Percentiles rank a stretch among this genome's conserved stretches.
Evolutionary conservation across 2,329 filamentous ascomycete genomes (phyloP).

Genomic region (Fusarium cicatricum): DNA sequence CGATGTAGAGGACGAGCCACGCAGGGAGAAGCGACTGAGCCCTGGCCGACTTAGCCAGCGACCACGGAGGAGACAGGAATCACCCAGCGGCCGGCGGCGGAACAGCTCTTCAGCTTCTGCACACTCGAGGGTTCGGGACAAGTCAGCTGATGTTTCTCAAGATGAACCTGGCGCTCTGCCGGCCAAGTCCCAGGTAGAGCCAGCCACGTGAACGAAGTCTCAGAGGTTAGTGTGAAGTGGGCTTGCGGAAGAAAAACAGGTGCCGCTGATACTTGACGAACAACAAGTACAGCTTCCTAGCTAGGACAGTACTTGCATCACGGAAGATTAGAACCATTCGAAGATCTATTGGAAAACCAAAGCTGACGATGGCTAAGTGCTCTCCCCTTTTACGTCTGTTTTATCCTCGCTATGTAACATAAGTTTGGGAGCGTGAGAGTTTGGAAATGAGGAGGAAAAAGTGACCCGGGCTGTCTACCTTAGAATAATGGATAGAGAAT

Average conservation of each 20-base stretch:
- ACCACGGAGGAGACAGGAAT: constrained; percentile 25
- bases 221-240: constrained; percentile 38
- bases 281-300: constrained; percentile 7
- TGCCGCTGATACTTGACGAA: constrained; percentile 15
- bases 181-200: constrained; percentile 27
- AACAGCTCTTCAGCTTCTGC: constrained; percentile 63
- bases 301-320: neutral
- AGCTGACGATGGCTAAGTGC: constrained; percentile 27
- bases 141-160: constrained; percentile 64
- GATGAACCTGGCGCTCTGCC: constrained; percentile 40
- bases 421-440: neutral
- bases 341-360: constrained; percentile 13
- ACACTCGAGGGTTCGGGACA: constrained; percentile 58
- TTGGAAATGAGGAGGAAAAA: neutral
- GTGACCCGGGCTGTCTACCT: neutral
- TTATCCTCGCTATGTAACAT: constrained; percentile 2
- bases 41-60: constrained; percentile 16
- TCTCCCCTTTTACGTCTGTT: neutral
- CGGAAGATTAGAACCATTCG: constrained; percentile 25
- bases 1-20: constrained; percentile 18
- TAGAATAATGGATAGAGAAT: neutral
- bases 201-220: constrained; percentile 20
- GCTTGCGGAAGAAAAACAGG: neutral
- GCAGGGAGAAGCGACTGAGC: constrained; percentile 12
- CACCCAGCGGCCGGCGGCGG: constrained; percentile 50